A percentile compares a stretch with the other conserved stretches of the same genome.
These are phyloP conservation scores for Geotrichum siamense DNA, from an alignment of 1,139 yeast genomes.

Conservation along the genomic window DNA sequence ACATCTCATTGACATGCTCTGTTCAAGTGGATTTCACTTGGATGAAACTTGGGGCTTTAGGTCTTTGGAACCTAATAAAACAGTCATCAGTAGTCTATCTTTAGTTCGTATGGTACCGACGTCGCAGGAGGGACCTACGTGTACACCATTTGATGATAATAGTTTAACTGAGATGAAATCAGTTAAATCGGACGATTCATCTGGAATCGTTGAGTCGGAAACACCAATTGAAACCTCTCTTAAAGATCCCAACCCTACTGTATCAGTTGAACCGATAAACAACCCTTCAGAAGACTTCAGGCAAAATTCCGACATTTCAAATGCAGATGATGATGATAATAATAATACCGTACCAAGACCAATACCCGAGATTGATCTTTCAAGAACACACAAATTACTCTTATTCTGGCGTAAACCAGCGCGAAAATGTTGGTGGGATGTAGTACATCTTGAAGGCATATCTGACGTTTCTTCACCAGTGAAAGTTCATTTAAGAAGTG, in stretches of 20 bases:
- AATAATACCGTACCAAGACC: not conserved
- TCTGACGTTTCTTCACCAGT: conserved; percentile 37
- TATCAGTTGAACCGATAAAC: not conserved
- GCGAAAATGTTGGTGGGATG: conserved; percentile 97
- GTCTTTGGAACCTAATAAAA: conserved; percentile 74
- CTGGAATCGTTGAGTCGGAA: not conserved
- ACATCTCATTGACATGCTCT: conserved; percentile 89
- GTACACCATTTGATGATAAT: not conserved
- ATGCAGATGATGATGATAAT: not conserved
- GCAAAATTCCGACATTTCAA: not conserved
- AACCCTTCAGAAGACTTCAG: not conserved
- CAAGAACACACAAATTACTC: conserved; percentile 62
- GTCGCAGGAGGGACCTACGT: not conserved
- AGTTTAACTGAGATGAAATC: not conserved
- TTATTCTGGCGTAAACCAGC: conserved; percentile 98
- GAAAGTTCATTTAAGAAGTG: conserved; percentile 67
- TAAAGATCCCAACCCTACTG: conserved; percentile 1
- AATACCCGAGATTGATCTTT: not conserved
- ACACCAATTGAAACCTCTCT: not conserved
- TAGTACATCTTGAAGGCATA: conserved; percentile 41
- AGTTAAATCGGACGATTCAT: not conserved
- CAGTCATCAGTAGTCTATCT: conserved; percentile 79
- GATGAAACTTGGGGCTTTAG: conserved; percentile 82
- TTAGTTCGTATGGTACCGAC: conserved; percentile 55
- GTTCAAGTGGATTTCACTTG: conserved; percentile 70